phyloP scores from a whole-genome alignment of 2,329 filamentous ascomycete species.

The Thelonectria olida region DNA sequence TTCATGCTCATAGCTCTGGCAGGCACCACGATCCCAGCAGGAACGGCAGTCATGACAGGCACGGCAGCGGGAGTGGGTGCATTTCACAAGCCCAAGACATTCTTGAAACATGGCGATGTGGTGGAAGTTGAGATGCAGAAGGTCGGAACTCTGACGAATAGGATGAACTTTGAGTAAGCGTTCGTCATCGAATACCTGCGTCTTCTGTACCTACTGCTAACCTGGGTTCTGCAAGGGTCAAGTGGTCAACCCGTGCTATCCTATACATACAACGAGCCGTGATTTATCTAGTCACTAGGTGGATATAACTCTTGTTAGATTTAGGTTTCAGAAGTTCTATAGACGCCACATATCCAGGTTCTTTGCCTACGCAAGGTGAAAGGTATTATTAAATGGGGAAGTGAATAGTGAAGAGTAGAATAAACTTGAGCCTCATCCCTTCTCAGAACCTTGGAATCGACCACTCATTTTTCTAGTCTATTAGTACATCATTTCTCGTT shows the following conservation, averaged over 20 bases:
- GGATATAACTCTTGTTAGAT: not conserved
- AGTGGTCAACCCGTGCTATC: not conserved
- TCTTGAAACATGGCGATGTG: conserved; percentile 2
- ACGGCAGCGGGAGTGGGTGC: not conserved
- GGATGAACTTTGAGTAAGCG: conserved; percentile 50
- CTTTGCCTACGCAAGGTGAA: no score
- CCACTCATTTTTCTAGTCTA: no score
- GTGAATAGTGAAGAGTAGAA: no score
- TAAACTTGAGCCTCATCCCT: no score
- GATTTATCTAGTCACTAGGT: not conserved
- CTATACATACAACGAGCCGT: not conserved
- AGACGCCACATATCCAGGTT: not conserved
- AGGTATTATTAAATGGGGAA: no score
- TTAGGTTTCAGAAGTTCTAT: not conserved
- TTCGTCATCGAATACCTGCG: not conserved
- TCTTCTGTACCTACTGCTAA: not conserved
- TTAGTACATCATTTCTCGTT: no score
- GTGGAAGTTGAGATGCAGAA: conserved; percentile 2
- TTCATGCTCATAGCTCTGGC: not conserved
- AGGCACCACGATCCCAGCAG: not conserved
- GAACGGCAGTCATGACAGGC: not conserved
- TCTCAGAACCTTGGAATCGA: no score
- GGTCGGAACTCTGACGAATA: not conserved
- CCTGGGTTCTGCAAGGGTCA: not conserved
- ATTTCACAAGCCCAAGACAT: not conserved